Evolutionary conservation across 768 basidiomycete species (phyloP).

Genomic region (Xerocomellus dryophilus): DNA sequence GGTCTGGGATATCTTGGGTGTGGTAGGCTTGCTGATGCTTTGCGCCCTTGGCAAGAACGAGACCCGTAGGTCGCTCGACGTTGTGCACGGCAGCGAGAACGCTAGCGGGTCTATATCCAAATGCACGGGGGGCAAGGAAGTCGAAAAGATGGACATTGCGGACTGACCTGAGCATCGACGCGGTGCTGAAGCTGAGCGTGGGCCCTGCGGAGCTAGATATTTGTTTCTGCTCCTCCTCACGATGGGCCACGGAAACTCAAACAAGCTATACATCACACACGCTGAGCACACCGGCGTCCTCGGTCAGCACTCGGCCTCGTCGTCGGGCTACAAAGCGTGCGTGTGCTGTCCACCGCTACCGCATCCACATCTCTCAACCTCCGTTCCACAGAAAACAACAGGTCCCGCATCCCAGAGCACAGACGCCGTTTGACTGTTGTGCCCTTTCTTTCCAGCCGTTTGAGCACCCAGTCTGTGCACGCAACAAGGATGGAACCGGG

Average conservation of each 20-base stretch:
- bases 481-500: constrained; percentile 78
- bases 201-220: neutral
- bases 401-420: constrained; percentile 58
- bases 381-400: constrained; percentile 54
- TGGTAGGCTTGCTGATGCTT: constrained; percentile 7
- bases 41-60: constrained; percentile 5
- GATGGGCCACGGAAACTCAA: constrained; percentile 85
- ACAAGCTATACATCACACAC: constrained; percentile 87
- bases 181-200: neutral
- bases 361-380: constrained; percentile 4
- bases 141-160: constrained; percentile 35
- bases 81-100: constrained; percentile 8
- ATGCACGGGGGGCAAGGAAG: constrained; percentile 41
- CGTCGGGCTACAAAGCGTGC: constrained; percentile 68
- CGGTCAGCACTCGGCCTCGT: constrained; percentile 81
- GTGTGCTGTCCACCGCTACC: constrained; percentile 24
- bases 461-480: constrained; percentile 80
- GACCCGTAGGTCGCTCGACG: neutral
- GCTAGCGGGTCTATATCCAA: constrained; percentile 20
- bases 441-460: constrained; percentile 90
- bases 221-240: constrained; percentile 4
- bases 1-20: constrained; percentile 22
- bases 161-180: constrained; percentile 27
- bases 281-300: constrained; percentile 79
- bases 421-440: constrained; percentile 88